These are phyloP conservation scores for Erysimum cheiranthoides DNA, from an alignment of 345 rosid genomes.

Conservation along the genomic window DNA sequence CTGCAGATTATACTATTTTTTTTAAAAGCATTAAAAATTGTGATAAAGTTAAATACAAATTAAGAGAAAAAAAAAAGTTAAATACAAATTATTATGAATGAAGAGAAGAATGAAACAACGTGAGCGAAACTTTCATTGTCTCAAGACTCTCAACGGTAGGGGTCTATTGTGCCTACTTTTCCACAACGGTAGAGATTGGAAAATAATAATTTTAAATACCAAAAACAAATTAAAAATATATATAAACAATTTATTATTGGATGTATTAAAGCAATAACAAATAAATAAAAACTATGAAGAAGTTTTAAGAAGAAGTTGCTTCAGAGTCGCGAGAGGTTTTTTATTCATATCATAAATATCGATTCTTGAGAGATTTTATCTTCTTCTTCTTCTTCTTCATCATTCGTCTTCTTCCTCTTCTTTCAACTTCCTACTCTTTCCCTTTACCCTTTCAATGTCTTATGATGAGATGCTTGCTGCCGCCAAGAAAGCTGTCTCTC, in stretches of 20 bases:
- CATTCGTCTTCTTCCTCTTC: background rate
- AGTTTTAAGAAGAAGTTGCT: constrained; percentile 45
- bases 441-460: constrained; percentile 26
- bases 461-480: constrained; percentile 46
- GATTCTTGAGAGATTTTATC: constrained; percentile 26
- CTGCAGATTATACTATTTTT: background rate
- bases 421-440: background rate
- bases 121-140: constrained; percentile 26
- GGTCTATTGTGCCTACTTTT: constrained; percentile 6
- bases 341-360: constrained; percentile 34
- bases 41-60: background rate
- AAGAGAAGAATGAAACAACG: constrained; percentile 5
- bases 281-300: constrained; percentile 18
- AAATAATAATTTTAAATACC: background rate
- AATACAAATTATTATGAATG: background rate
- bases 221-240: background rate
- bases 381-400: background rate
- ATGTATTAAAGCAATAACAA: background rate
- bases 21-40: background rate
- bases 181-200: constrained; percentile 33
- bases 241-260: background rate
- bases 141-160: constrained; percentile 17
- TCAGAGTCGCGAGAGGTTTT: constrained; percentile 47
- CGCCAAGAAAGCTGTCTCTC: constrained; percentile 75
- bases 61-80: background rate